A percentile compares a stretch with the other conserved stretches of the same genome.
Conservation (phyloP, 257 asterid genomes). For the Solanum pinnatisectum region DNA sequence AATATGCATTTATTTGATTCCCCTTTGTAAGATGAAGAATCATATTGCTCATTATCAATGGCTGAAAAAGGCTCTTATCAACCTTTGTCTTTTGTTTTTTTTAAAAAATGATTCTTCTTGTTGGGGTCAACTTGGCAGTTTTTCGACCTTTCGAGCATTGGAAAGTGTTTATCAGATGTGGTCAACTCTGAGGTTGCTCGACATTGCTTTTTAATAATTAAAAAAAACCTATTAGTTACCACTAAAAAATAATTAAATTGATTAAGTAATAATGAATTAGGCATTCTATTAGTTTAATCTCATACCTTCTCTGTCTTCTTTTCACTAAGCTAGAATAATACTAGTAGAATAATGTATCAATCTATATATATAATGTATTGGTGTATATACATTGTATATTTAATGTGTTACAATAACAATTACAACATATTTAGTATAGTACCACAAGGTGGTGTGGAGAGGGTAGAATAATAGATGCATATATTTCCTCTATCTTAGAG, state of each 20-base stretch:
- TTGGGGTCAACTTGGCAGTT: conserved; percentile 10
- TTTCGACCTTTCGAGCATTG: conserved; percentile 11
- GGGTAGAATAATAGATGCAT: neutral
- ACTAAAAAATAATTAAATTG: neutral
- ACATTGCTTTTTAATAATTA: neutral
- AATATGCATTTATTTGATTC: neutral
- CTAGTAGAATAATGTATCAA: neutral
- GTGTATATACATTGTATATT: neutral
- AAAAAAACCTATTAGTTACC: neutral
- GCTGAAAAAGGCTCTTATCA: neutral
- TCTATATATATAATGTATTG: neutral
- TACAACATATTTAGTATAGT: too few species aligned
- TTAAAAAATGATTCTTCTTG: conserved; percentile 13
- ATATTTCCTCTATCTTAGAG: neutral
- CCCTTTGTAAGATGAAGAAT: conserved; percentile 1
- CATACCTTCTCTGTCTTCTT: neutral
- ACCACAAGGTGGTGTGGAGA: accelerated
- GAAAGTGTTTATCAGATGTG: neutral
- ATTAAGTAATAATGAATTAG: neutral
- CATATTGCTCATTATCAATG: conserved; percentile 1
- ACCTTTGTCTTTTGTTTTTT: neutral
- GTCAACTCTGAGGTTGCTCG: neutral
- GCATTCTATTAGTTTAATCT: neutral
- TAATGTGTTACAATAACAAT: neutral
- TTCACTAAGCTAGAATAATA: neutral